These are phyloP conservation scores for Globisporangium cederbergense DNA, from an alignment of 352 stramenopile genomes.

Conservation along the genomic window DNA sequence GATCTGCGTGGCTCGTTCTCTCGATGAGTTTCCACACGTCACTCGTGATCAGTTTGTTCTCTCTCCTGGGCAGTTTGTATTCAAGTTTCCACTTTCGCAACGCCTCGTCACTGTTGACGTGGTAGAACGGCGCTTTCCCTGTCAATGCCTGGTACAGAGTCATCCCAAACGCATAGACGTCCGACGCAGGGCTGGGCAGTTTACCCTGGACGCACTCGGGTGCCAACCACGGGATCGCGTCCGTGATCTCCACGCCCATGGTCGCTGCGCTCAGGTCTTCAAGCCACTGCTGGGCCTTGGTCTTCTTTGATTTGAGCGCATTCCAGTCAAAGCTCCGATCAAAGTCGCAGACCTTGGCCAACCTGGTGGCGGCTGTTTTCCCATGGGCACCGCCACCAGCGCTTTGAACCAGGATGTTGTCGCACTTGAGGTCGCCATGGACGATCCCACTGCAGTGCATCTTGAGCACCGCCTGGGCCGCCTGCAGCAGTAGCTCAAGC, in stretches of 20 bases:
- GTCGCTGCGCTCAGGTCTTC: not conserved
- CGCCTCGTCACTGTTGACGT: constrained; percentile 2
- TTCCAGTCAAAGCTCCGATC: constrained; percentile 17
- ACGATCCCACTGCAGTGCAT: constrained; percentile 9
- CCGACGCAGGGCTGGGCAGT: constrained; percentile 13
- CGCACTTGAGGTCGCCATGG: constrained; percentile 26
- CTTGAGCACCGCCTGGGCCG: not conserved
- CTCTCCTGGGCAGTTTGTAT: not conserved
- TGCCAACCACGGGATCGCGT: constrained; percentile 10
- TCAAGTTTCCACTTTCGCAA: constrained; percentile 1
- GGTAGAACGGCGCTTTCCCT: constrained; percentile 10
- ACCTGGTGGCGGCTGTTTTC: not conserved
- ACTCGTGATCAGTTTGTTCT: not conserved
- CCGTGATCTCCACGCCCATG: constrained; percentile 11
- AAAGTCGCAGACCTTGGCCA: constrained; percentile 22
- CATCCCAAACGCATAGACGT: constrained; percentile 26
- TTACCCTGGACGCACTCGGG: constrained; percentile 19
- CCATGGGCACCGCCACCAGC: not conserved
- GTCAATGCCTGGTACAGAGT: constrained; percentile 19
- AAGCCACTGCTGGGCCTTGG: not conserved
- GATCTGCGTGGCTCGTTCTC: not conserved
- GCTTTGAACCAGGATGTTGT: constrained; percentile 21
- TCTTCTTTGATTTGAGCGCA: constrained; percentile 8
- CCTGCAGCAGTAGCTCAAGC: not conserved
- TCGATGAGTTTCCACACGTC: constrained; percentile 7